phyloP scores from a whole-genome alignment of 805 yeast genomes.

The Saturnispora saitoi region DNA sequence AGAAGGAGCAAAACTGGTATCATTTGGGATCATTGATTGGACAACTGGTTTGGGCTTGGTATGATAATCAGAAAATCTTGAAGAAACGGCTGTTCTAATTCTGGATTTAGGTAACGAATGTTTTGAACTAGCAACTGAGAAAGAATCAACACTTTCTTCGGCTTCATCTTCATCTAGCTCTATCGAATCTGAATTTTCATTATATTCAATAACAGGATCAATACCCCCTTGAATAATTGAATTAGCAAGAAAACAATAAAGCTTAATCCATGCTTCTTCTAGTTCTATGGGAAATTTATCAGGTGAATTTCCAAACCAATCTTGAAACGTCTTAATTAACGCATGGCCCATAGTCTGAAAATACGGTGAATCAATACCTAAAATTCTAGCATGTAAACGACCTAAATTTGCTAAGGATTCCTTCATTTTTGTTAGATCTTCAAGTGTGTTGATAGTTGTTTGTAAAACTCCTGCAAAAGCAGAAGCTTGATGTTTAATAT shows the following conservation, averaged over 20 bases:
- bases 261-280: slow-evolving; percentile 63
- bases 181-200: slow-evolving; percentile 1
- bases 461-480: slow-evolving; percentile 74
- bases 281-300: slow-evolving; percentile 46
- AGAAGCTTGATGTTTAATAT: slow-evolving; percentile 69
- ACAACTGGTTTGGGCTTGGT: background rate
- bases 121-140: slow-evolving; percentile 1
- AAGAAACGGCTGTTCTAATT: background rate
- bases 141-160: slow-evolving; percentile 5
- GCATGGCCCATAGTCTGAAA: slow-evolving; percentile 71
- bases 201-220: slow-evolving; percentile 36
- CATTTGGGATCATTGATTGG: background rate
- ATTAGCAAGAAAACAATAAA: slow-evolving; percentile 62
- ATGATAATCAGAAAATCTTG: slow-evolving; percentile 3
- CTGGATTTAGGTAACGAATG: background rate
- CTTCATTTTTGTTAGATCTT: slow-evolving; percentile 47
- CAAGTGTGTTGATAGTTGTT: slow-evolving; percentile 56
- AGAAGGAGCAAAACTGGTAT: background rate
- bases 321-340: slow-evolving; percentile 56
- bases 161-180: slow-evolving; percentile 7
- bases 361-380: slow-evolving; percentile 62
- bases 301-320: slow-evolving; percentile 37
- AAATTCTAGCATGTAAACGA: slow-evolving; percentile 64
- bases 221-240: slow-evolving; percentile 53
- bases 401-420: slow-evolving; percentile 57